A percentile compares a stretch with the other conserved stretches of the same genome.
Conservation (phyloP, 177 flowering plant genomes). For the Tripterygium wilfordii region DNA sequence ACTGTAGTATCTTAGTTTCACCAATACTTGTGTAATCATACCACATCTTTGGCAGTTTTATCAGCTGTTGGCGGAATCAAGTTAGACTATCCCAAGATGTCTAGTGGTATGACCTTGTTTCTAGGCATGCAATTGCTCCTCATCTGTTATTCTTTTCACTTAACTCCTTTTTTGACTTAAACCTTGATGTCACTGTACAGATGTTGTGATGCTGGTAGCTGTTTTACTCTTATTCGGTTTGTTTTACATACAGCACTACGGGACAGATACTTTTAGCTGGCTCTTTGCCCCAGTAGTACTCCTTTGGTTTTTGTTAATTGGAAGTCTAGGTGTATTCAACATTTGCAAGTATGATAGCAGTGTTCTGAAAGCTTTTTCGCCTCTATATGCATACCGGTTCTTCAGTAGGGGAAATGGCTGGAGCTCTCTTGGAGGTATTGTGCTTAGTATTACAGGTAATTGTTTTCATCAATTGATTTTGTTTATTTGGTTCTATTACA, state of each 20-base stretch:
- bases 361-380: slow-evolving; percentile 81
- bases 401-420: slow-evolving; percentile 56
- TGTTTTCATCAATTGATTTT: too few relatives aligned
- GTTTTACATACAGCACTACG: slow-evolving; percentile 91
- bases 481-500: too few relatives aligned
- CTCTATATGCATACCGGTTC: slow-evolving; percentile 63
- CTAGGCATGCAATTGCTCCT: too few relatives aligned
- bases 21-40: slow-evolving; percentile 5
- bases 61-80: slow-evolving; percentile 91
- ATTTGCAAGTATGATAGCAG: slow-evolving; percentile 67
- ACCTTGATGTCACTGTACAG: too few relatives aligned
- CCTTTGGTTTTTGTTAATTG: slow-evolving; percentile 86
- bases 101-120: slow-evolving; percentile 41
- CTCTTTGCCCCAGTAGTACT: slow-evolving; percentile 90
- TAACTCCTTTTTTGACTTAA: too few relatives aligned
- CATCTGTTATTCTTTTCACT: neutral
- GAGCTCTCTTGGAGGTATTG: slow-evolving; percentile 84
- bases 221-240: slow-evolving; percentile 30
- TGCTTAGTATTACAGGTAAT: slow-evolving; percentile 92
- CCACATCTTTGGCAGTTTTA: slow-evolving; percentile 53
- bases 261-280: slow-evolving; percentile 89
- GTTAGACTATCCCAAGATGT: slow-evolving; percentile 64
- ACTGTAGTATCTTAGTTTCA: too few relatives aligned
- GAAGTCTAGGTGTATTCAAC: slow-evolving; percentile 79
- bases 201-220: slow-evolving; percentile 29